Percentiles rank a stretch among this genome's conserved stretches.
phyloP scores from a whole-genome alignment of 306 rosid genomes.

The Dryas octopetala region DNA sequence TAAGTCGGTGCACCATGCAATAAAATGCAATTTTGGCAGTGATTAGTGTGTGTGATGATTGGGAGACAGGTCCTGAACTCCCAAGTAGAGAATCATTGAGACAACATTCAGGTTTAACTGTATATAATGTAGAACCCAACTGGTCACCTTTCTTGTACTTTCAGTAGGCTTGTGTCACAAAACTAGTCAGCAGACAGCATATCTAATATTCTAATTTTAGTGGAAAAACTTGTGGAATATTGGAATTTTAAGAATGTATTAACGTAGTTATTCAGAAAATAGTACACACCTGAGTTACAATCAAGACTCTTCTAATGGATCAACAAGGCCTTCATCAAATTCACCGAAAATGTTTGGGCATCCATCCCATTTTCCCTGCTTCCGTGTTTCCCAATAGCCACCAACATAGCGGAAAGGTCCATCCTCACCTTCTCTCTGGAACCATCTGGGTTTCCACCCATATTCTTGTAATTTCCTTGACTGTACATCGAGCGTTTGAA shows the following conservation, averaged over 20 bases:
- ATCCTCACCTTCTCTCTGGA: constrained; percentile 58
- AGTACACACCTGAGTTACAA: constrained; percentile 43
- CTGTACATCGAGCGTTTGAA: constrained; percentile 35
- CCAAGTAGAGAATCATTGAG: neutral
- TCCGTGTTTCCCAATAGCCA: constrained; percentile 90
- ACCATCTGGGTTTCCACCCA: constrained; percentile 98
- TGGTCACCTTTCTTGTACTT: neutral
- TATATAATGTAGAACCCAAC: neutral
- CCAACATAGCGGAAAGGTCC: constrained; percentile 72
- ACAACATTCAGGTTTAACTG: neutral
- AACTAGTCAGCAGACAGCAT: neutral
- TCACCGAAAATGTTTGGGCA: constrained; percentile 92
- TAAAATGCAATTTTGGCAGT: neutral
- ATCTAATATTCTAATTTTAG: neutral
- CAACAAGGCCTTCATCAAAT: constrained; percentile 41
- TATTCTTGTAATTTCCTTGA: constrained; percentile 92
- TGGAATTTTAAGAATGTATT: constrained; percentile 6
- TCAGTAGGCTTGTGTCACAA: neutral
- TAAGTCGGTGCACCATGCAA: neutral
- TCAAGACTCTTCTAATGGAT: constrained; percentile 48
- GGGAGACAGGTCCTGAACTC: neutral
- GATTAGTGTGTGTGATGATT: neutral
- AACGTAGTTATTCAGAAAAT: neutral
- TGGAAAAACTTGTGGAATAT: neutral
- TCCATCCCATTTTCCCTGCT: constrained; percentile 65